Conservation (phyloP, 75 land plant species). For the Chamaecyparis obtusa region DNA sequence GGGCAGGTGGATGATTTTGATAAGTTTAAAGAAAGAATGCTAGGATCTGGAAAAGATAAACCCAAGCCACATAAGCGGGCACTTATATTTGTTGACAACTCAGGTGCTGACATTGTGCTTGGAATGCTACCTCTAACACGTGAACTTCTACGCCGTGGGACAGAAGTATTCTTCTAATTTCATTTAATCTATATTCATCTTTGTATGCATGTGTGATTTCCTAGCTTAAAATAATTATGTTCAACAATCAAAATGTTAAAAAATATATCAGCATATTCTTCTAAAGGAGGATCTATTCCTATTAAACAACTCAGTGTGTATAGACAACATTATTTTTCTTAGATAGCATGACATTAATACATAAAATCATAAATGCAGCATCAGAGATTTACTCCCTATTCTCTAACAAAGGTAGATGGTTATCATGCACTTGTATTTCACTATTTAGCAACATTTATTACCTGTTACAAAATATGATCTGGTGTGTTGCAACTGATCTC, state of each 20-base stretch:
- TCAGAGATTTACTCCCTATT: not conserved
- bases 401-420: not conserved
- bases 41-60: conserved; percentile 41
- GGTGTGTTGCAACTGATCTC: not conserved
- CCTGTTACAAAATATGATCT: not conserved
- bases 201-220: not conserved
- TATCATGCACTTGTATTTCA: not conserved
- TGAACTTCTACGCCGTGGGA: conserved; percentile 93
- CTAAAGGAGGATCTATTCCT: not conserved
- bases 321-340: not conserved
- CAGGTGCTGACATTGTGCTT: conserved; percentile 95
- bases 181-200: not conserved
- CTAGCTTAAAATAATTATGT: not conserved
- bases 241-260: not conserved
- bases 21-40: conserved; percentile 68
- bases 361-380: not conserved
- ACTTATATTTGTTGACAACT: conserved; percentile 94
- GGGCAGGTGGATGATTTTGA: conserved; percentile 94
- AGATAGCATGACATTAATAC: not conserved
- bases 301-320: not conserved
- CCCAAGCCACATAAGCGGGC: conserved; percentile 79
- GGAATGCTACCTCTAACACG: conserved; percentile 98
- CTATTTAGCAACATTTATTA: not conserved
- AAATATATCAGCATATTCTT: not conserved
- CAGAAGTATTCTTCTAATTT: conserved; percentile 57